phyloP scores from a whole-genome alignment of 2,329 filamentous ascomycete species.

The Colletotrichum theobromicola region DNA sequence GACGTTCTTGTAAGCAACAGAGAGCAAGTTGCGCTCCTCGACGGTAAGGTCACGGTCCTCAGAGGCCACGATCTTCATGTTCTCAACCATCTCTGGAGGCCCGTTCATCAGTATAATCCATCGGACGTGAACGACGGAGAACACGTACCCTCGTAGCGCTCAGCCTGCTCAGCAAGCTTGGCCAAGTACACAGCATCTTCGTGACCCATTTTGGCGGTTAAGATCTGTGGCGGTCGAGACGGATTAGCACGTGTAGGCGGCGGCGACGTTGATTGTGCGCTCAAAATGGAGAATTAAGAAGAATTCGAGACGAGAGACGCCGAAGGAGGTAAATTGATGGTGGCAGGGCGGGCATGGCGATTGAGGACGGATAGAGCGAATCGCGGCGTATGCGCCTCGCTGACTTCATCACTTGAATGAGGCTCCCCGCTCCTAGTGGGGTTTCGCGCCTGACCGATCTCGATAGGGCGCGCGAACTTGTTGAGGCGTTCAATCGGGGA shows the following conservation, averaged over 20 bases:
- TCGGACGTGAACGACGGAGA: background rate
- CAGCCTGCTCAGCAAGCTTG: conserved; percentile 99
- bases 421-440: conserved; percentile 23
- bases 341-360: background rate
- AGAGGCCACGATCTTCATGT: conserved; percentile 98
- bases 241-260: conserved; percentile 12
- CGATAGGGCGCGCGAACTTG: conserved; percentile 13
- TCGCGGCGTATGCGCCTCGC: conserved; percentile 22
- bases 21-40: conserved; percentile 96
- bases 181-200: conserved; percentile 99
- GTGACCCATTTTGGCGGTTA: conserved; percentile 85
- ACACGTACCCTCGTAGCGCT: conserved; percentile 95
- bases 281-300: background rate
- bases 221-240: conserved; percentile 12
- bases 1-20: conserved; percentile 99
- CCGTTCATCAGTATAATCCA: conserved; percentile 9
- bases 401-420: conserved; percentile 21
- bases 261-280: background rate
- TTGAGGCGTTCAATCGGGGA: conserved; percentile 12
- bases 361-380: background rate
- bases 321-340: background rate
- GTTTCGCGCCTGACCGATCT: conserved; percentile 20
- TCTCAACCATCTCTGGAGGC: conserved; percentile 92
- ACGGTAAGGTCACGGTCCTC: conserved; percentile 84
- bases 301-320: background rate